Percentiles rank a stretch among this genome's conserved stretches.
These are phyloP conservation scores for Xylariales sp. DNA, from an alignment of 2,329 filamentous ascomycete species.

Conservation along the genomic window DNA sequence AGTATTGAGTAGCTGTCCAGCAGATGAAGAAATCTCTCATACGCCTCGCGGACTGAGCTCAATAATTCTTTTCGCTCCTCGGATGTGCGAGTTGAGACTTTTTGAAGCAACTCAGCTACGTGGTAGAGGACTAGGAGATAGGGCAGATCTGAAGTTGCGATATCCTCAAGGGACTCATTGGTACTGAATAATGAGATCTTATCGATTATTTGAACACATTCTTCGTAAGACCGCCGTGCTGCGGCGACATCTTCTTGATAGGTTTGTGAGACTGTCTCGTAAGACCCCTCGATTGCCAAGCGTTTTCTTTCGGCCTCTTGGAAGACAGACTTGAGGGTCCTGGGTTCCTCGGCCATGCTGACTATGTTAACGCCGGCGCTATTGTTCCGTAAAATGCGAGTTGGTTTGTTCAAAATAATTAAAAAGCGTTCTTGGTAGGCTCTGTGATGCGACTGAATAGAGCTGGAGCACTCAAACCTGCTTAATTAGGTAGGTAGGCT, in stretches of 20 bases:
- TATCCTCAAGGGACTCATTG: constrained; percentile 90
- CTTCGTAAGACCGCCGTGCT: constrained; percentile 77
- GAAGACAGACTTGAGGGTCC: constrained; percentile 63
- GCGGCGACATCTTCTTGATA: constrained; percentile 75
- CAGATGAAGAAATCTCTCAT: constrained; percentile 81
- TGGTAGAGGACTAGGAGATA: constrained; percentile 84
- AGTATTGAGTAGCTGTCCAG: constrained; percentile 85
- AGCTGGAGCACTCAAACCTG: background rate
- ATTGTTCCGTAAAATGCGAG: background rate
- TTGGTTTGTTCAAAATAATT: background rate
- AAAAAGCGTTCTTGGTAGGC: background rate
- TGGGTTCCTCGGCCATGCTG: constrained; percentile 57
- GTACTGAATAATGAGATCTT: constrained; percentile 85
- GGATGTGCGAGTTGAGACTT: constrained; percentile 65
- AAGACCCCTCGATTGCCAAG: constrained; percentile 70
- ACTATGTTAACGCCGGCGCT: constrained; percentile 10
- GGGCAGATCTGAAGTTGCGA: constrained; percentile 85
- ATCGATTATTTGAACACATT: constrained; percentile 76
- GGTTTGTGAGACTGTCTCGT: constrained; percentile 71
- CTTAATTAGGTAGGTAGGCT: too few relatives aligned
- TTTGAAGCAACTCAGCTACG: constrained; percentile 82
- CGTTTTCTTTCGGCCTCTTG: constrained; percentile 63
- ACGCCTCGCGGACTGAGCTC: constrained; percentile 72
- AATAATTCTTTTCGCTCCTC: constrained; percentile 72
- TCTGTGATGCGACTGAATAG: background rate